Conservation (phyloP, 345 rosid genomes). For the Pugionium dolabratum region DNA sequence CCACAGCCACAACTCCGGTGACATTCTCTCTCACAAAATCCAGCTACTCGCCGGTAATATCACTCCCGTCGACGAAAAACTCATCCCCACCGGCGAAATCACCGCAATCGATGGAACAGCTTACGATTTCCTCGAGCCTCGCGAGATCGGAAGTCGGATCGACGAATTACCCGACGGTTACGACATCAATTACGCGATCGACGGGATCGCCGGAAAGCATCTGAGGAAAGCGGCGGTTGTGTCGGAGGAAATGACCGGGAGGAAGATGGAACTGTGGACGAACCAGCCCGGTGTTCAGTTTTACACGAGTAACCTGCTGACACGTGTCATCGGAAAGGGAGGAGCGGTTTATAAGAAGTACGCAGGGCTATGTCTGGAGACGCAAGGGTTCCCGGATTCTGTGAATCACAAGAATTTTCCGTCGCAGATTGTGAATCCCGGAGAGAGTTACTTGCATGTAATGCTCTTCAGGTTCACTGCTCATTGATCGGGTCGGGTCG, state of each 20-base stretch:
- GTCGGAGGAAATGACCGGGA: constrained; percentile 53
- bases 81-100: constrained; percentile 77
- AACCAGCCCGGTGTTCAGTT: constrained; percentile 74
- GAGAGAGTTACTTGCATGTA: constrained; percentile 54
- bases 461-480: constrained; percentile 78
- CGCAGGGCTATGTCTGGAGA: constrained; percentile 69
- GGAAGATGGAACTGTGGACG: constrained; percentile 78
- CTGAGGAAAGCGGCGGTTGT: constrained; percentile 60
- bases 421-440: constrained; percentile 65
- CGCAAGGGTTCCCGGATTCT: constrained; percentile 82
- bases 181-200: constrained; percentile 73
- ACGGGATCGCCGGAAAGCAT: constrained; percentile 38
- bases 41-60: constrained; percentile 49
- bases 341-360: constrained; percentile 51
- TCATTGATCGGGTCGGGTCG: constrained; percentile 4
- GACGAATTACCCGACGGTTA: constrained; percentile 58
- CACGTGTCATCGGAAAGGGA: constrained; percentile 53
- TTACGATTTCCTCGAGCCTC: constrained; percentile 61
- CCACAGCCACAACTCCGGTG: constrained; percentile 62
- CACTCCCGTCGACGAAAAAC: constrained; percentile 69
- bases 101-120: constrained; percentile 49
- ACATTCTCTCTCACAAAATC: constrained; percentile 61
- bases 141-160: constrained; percentile 50
- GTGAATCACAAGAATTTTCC: constrained; percentile 80
- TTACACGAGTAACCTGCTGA: constrained; percentile 59